Base-by-base conservation (phyloP, 768 basidiomycete genomes). In the Kwoniella heveanensis region DNA sequence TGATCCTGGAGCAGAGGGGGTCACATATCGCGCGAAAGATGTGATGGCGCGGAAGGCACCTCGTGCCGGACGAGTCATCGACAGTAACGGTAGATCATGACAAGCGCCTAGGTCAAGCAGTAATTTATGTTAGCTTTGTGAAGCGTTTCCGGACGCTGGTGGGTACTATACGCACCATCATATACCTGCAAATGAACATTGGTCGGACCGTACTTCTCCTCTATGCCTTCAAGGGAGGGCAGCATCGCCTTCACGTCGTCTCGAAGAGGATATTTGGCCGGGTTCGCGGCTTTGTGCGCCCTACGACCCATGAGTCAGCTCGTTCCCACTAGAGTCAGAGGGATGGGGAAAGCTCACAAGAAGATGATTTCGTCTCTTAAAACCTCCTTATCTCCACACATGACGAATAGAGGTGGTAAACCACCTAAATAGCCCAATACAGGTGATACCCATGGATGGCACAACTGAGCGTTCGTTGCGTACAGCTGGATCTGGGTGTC, bases 131-230 rank as follows among this genome's bases (percentile, higher is more conserved):
- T n/a, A n/a, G n/a, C n/a, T n/a, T n/a, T n/a, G n/a, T n/a, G n/a
- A n/a, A n/a, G n/a, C n/a, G n/a, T n/a, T n/a, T n/a, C n/a, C n/a
- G n/a, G n/a, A n/a, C n/a, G n/a, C n/a, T n/a, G n/a, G n/a, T n/a
- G n/a, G n/a, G n/a, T n/a, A n/a, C n/a, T 21, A 0, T 0, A 56
- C 82, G 30, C 65, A 87, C 87, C 92, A 74, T 97, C 93, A 74
- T 92, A 96, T 1, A 96, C 87, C 78, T 97, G 93, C 12, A 97
- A 82, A 81, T 97, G 93, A 19, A 95, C 92, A 60, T 88, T 83
- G 0, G 93, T 92, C 1, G 89, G 74, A 1, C 74, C 73, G 66
- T 78, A 72, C 9, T 71, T 68, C 22, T 72, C 71, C 54, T 82
- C 79, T 53, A 81, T 81, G 1, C 71, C 78, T 27, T 78, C 54